Evolutionary conservation across 129 eudicot genomes (phyloP), one percentile per base, ranked within the genome.

Genomic region (Tagetes erecta): DNA sequence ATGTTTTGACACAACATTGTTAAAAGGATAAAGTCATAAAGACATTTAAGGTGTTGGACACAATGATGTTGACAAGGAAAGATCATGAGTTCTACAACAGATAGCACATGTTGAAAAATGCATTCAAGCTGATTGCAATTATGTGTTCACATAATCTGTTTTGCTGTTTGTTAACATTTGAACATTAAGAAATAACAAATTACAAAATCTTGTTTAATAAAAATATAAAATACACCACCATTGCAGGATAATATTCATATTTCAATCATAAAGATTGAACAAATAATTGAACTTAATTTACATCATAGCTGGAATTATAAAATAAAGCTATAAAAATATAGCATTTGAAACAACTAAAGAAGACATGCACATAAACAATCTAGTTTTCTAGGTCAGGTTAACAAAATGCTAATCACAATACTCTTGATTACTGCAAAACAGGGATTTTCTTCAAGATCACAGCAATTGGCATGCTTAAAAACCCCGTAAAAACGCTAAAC

Each of bases 391-490:
- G 14, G 41, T 59, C 8, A 10, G 66, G 65, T 59, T 10, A 30
- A 58, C 3, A 39, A 13, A 31, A 58, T 58, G 64, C 64, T 20
- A 0, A 35, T 10, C 41, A 59, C 41, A 3, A 3, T 33, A 52
- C 31, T 1, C 58, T n/a, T n/a, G 66, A 9, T 59, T 34, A 59
- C 27, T 2, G 66, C 41, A 67, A 82, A 57, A 84, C 86, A 36
- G 85, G 78, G 75, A 84, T 79, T 84, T 66, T 71, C 76, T 95
- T 95, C 62, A 95, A 80, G 70, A 45, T 65, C 3, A 80, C 96
- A 45, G 99, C 96, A 69, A 95, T 81, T 30, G 99, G 99, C 99
- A 95, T 95, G 80, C 99, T 88, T 50, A 95, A 52, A 83, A 82
- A 87, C 33, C 99, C 99, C 13, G 89, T 63, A 45, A 82, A 66